These are phyloP conservation scores for Inonotus obliquus DNA, from an alignment of 1,284 basidiomycete species.

Conservation along the genomic window DNA sequence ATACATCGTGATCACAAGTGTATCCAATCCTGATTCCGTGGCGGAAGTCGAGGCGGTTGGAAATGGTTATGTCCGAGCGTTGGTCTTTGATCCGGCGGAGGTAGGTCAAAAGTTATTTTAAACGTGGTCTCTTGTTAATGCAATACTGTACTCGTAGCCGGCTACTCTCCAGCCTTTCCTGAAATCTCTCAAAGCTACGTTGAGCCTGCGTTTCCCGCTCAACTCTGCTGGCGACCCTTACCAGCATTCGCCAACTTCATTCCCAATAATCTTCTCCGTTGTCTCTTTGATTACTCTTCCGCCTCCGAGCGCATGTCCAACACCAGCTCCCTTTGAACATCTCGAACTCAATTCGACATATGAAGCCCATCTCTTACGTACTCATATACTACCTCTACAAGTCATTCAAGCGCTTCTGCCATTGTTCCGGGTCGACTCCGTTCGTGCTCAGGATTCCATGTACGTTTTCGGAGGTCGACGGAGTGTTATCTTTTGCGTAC, in stretches of 20 bases:
- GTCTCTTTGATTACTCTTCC: conserved; percentile 65
- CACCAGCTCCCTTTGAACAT: conserved; percentile 62
- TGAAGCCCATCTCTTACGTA: conserved; percentile 60
- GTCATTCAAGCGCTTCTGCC: conserved; percentile 73
- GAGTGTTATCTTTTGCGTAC: conserved; percentile 66
- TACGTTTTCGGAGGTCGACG: conserved; percentile 42
- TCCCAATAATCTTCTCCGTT: conserved; percentile 66
- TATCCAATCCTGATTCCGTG: conserved; percentile 58
- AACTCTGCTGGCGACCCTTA: conserved; percentile 74
- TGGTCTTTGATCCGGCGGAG: conserved; percentile 73
- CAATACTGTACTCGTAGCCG: conserved; percentile 39
- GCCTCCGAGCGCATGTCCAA: conserved; percentile 30
- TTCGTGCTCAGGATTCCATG: conserved; percentile 41
- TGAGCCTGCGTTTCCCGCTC: conserved; percentile 79
- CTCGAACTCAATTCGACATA: conserved; percentile 60
- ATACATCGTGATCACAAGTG: conserved; percentile 77
- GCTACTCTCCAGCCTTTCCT: conserved; percentile 69
- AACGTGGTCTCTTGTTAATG: conserved; percentile 3
- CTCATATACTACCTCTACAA: conserved; percentile 70
- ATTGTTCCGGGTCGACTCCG: conserved; percentile 57
- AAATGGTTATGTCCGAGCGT: conserved; percentile 70
- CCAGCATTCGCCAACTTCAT: conserved; percentile 43
- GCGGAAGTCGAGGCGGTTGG: conserved; percentile 57
- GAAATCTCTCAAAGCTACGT: conserved; percentile 68
- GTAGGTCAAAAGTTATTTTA: conserved; percentile 34